phyloP scores from a whole-genome alignment of 257 asterid genomes.

The Solanum chmielewskii region DNA sequence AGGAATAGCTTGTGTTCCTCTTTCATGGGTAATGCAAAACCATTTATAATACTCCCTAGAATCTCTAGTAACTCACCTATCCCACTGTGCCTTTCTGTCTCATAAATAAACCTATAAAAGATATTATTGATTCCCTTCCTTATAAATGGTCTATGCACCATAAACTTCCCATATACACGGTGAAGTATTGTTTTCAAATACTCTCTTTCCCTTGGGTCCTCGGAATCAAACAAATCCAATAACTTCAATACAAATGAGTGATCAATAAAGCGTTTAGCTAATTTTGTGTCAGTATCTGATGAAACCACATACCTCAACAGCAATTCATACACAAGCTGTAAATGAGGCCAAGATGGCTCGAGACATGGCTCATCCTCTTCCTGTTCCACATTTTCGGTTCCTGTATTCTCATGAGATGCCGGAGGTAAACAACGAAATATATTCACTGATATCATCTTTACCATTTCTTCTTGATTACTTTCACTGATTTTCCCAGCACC shows the following conservation, averaged over 20 bases:
- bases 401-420: constrained; percentile 44
- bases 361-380: constrained; percentile 66
- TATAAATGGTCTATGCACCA: constrained; percentile 87
- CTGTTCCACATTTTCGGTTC: constrained; percentile 38
- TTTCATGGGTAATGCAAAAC: constrained; percentile 89
- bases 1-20: constrained; percentile 92
- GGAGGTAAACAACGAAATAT: constrained; percentile 67
- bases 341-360: constrained; percentile 76
- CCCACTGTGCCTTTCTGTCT: constrained; percentile 69
- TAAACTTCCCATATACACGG: constrained; percentile 76
- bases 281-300: constrained; percentile 51
- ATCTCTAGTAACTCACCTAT: constrained; percentile 83
- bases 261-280: constrained; percentile 65
- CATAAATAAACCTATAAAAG: constrained; percentile 64
- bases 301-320: constrained; percentile 64
- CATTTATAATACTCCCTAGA: constrained; percentile 80
- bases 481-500: constrained; percentile 44
- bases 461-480: constrained; percentile 57
- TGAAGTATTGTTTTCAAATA: constrained; percentile 76
- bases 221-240: constrained; percentile 72
- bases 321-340: constrained; percentile 60
- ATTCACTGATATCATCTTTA: constrained; percentile 56
- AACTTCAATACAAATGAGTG: constrained; percentile 61
- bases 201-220: constrained; percentile 83
- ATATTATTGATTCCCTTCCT: constrained; percentile 74